Base-by-base conservation (phyloP, 257 asterid genomes). In the Lantana camara region DNA sequence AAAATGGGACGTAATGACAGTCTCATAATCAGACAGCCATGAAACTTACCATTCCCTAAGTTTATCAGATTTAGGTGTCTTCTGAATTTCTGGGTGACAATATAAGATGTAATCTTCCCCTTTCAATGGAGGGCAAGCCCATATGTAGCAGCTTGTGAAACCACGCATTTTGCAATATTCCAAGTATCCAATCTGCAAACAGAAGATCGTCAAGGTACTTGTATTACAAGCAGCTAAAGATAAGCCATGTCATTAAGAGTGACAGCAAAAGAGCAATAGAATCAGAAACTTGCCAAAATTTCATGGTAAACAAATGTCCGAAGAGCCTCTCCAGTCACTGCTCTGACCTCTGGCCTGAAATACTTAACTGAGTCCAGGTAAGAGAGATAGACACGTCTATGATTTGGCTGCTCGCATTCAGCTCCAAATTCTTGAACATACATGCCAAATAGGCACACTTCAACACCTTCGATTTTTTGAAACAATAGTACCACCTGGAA, bases 41-140 rank as follows among this genome's bases (percentile, higher is more conserved):
- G 59, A 50, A 47, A 69, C 88, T 80, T 62, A 90, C 99, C 99
- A 94, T 71, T 94, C 97, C 61, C 97, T 83, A 57, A 90, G 97
- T 74, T 94, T 94, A 81, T 90, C 99, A 24, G 99, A 90, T 73
- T 84, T 90, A 57, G 99, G 99, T 15, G 97, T 94, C 82, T 94
- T 94, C 75, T 94, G 97, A 77, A 90, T 94, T 88, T 94, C 99
- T 20, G 99, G 99, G 63, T 94, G 99, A 79, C 99, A 94, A 78
- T 94, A 94, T 81, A 94, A 79, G 68, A 94, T 94, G 71, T 94
- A 94, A 75, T 94, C 99, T 86, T 94, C 99, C 40, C 97, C 96
- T 83, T 94, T 94, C 55, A 88, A 66, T 6, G 97, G 97, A 35
- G 97, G 99, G 86, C 99, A 94, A 41, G 99, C 99, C 99, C 99